These are phyloP conservation scores for Pythium utonaiense DNA, from an alignment of 352 stramenopile genomes.

Conservation along the genomic window DNA sequence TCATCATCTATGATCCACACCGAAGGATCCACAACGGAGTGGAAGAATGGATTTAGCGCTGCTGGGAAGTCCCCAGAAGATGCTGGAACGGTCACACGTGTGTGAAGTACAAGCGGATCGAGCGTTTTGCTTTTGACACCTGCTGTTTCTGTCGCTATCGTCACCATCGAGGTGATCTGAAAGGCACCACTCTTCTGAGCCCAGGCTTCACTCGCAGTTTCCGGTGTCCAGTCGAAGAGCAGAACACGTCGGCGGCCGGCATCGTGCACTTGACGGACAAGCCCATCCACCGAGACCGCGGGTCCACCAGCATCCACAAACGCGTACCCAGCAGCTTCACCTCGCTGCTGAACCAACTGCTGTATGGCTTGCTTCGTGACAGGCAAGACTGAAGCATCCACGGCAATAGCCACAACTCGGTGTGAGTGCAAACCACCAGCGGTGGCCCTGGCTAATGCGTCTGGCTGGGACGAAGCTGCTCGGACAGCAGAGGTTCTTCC, in stretches of 20 bases:
- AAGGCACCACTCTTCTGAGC: not conserved
- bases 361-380: not conserved
- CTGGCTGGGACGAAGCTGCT: not conserved
- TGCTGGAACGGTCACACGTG: constrained; percentile 1
- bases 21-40: constrained; percentile 29
- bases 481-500: not conserved
- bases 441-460: not conserved
- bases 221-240: constrained; percentile 14
- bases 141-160: not conserved
- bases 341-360: not conserved
- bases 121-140: too few species aligned
- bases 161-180: not conserved
- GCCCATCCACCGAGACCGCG: not conserved
- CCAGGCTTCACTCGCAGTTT: not conserved
- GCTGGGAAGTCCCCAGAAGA: not conserved
- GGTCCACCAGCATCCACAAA: constrained; percentile 26
- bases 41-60: constrained; percentile 23
- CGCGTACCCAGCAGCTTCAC: constrained; percentile 18
- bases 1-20: constrained; percentile 28
- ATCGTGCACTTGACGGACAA: not conserved
- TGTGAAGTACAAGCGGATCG: not conserved
- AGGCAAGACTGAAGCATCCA: constrained; percentile 9
- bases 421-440: not conserved
- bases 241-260: constrained; percentile 16
- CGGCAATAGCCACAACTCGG: constrained; percentile 4